Conservation (phyloP, 306 rosid genomes). For the Mucuna pruriens region DNA sequence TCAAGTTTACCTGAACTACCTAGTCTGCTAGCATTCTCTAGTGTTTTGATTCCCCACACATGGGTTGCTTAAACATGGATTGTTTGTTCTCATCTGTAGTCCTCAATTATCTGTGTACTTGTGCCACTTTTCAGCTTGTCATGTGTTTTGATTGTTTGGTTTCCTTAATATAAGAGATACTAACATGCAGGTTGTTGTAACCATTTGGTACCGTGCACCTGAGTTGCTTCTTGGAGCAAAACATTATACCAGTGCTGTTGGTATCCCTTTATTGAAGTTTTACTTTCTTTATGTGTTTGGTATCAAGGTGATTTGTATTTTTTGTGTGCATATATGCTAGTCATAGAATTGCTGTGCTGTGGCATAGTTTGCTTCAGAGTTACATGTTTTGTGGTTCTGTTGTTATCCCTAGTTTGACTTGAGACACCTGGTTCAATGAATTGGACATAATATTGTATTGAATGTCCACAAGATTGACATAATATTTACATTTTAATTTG, state of each 20-base stretch:
- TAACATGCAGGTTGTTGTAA: constrained; percentile 78
- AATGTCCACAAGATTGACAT: constrained; percentile 11
- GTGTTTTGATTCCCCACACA: background rate
- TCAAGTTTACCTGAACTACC: background rate
- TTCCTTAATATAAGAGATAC: constrained; percentile 14
- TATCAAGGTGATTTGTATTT: background rate
- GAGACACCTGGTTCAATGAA: background rate
- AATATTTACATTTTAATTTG: background rate
- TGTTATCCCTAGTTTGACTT: background rate
- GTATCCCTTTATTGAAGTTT: constrained; percentile 49
- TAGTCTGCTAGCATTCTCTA: background rate
- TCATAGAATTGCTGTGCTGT: constrained; percentile 13
- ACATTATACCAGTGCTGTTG: constrained; percentile 92
- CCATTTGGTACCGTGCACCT: constrained; percentile 95
- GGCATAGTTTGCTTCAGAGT: background rate
- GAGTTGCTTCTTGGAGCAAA: constrained; percentile 93
- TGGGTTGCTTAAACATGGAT: constrained; percentile 15
- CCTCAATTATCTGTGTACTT: background rate
- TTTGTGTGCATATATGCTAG: background rate
- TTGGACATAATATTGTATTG: constrained; percentile 12
- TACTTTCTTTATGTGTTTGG: constrained; percentile 17
- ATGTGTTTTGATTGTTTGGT: background rate
- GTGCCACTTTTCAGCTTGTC: background rate
- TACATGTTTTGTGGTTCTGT: background rate
- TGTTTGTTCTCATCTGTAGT: background rate